Evolutionary conservation across 495 filamentous ascomycete species (phyloP), one percentile per base, ranked within the genome.

Genomic region (Xylaria telfairii): DNA sequence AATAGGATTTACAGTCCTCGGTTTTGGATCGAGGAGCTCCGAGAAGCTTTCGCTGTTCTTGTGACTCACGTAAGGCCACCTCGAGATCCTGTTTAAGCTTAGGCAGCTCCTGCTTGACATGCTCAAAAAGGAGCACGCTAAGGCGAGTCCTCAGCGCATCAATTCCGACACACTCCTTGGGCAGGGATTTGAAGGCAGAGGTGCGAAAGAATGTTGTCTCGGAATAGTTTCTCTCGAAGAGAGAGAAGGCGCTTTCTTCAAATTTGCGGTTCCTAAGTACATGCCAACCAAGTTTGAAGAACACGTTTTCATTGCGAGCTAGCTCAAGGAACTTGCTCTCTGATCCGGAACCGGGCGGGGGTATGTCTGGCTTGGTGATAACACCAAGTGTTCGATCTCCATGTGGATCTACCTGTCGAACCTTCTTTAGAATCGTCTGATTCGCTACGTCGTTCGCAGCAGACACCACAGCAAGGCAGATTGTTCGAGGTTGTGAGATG

Each of bases 321-420:
- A 84, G 21, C 83, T 83, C 82, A 9, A 85, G 51, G 1, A 73
- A 67, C 32, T 79, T 78, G 61, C 83, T 72, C 26, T 76, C 72
- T 10, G 42, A 26, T 51, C 83, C 77, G 0, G 81, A 78, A 0
- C 74, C 72, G 1, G 32, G 39, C 42, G 81, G 82, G 64, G 83
- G 80, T 4, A 83, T 79, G 73, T 89, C 87, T 0, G 86, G 85
- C 71, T 89, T 90, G 0, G 87, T 89, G 74, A 89, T 84, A 64
- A 89, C 78, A 26, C 84, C 83, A 0, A 87, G 68, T 6, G 84
- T 87, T 17, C 85, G 81, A 3, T 66, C 37, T 2, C 84, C 81
- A 13, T 81, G 69, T 6, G 73, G 72, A 71, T 88, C 86, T 24
- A 79, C 73, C 42, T 79, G 71, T 12, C 76, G 74, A 30, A 74